Conservation (phyloP, 495 filamentous ascomycete genomes). For the Daldinia vernicosa region DNA sequence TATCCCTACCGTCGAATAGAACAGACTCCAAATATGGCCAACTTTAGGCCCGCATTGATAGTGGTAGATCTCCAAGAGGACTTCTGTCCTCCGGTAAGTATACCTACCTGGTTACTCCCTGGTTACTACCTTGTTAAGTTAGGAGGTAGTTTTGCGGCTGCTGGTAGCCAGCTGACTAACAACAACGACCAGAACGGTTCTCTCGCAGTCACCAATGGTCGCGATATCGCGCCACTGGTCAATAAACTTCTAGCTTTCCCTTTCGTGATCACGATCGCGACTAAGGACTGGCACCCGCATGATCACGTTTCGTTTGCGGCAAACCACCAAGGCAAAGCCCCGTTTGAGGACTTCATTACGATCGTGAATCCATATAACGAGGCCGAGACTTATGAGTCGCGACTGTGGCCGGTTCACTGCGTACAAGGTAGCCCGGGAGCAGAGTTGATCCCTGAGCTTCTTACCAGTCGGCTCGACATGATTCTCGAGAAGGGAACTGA, state of each 20-base stretch:
- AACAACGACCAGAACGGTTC: conserved; percentile 71
- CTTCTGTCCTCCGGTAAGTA: conserved; percentile 88
- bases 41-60: conserved; percentile 59
- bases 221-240: conserved; percentile 71
- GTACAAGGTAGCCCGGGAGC: conserved; percentile 78
- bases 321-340: conserved; percentile 74
- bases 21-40: conserved; percentile 22
- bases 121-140: background rate
- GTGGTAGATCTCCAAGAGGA: conserved; percentile 95
- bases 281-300: conserved; percentile 87
- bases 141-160: background rate
- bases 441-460: conserved; percentile 77
- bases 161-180: conserved; percentile 18
- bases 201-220: conserved; percentile 78
- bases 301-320: conserved; percentile 90
- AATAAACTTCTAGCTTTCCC: conserved; percentile 79
- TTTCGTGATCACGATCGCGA: conserved; percentile 79
- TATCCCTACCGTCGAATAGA: background rate
- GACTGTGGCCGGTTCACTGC: conserved; percentile 92
- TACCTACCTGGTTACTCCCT: background rate
- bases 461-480: conserved; percentile 64
- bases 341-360: conserved; percentile 69
- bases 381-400: conserved; percentile 69
- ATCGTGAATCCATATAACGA: conserved; percentile 75
- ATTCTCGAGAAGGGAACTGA: conserved; percentile 82